Percentiles rank a stretch among this genome's conserved stretches.
phyloP scores from a whole-genome alignment of 176 grass and related monocot species.

The Ananas comosus region DNA sequence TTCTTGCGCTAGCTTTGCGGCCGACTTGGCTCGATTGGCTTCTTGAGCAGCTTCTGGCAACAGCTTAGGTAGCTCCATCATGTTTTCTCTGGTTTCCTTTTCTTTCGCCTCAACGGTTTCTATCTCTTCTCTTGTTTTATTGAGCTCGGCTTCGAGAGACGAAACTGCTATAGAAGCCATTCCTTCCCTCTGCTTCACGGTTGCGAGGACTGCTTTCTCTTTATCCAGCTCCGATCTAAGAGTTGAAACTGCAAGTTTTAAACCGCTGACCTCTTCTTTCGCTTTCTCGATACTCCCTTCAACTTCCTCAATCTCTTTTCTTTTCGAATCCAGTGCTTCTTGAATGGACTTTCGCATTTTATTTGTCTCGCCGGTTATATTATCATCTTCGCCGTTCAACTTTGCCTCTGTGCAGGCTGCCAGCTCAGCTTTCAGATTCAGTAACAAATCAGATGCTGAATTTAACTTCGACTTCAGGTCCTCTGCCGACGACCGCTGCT shows the following conservation, averaged over 20 bases:
- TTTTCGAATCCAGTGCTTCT: slow-evolving; percentile 44
- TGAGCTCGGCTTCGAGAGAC: slow-evolving; percentile 78
- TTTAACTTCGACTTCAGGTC: slow-evolving; percentile 39
- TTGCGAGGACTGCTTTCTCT: slow-evolving; percentile 51
- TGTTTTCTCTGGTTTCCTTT: slow-evolving; percentile 52
- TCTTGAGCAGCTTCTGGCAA: slow-evolving; percentile 70
- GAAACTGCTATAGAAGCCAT: slow-evolving; percentile 82
- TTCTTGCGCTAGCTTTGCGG: slow-evolving; percentile 53
- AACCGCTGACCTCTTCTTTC: slow-evolving; percentile 45
- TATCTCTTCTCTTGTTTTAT: slow-evolving; percentile 54
- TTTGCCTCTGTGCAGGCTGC: slow-evolving; percentile 49
- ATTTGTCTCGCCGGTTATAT: slow-evolving; percentile 31
- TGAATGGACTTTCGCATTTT: slow-evolving; percentile 48
- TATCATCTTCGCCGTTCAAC: slow-evolving; percentile 42
- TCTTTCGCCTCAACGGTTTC: slow-evolving; percentile 59
- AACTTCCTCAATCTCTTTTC: slow-evolving; percentile 58
- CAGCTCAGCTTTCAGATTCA: slow-evolving; percentile 47
- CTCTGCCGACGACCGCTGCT: slow-evolving; percentile 44
- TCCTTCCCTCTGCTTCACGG: slow-evolving; percentile 70
- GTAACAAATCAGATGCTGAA: slow-evolving; percentile 32
- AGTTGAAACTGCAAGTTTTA: slow-evolving; percentile 36
- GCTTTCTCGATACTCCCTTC: slow-evolving; percentile 45
- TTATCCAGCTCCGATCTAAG: slow-evolving; percentile 56
- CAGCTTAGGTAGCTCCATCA: slow-evolving; percentile 66
- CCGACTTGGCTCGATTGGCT: slow-evolving; percentile 60